Evolutionary conservation across 148 eudicot species (phyloP).

Genomic region (Suaeda aralocaspica): DNA sequence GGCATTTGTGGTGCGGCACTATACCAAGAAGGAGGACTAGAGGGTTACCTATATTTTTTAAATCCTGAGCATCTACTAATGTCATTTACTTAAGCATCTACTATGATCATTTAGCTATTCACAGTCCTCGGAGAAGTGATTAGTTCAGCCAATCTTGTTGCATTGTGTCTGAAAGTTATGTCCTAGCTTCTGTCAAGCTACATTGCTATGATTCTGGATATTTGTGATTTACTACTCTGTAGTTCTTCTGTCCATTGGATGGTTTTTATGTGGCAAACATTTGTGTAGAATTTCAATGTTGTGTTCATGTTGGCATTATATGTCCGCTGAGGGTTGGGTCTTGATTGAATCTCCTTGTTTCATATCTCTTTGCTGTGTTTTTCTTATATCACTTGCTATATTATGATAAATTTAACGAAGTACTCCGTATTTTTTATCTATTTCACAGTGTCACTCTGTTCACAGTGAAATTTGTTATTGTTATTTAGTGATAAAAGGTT

Average conservation of each 20-base stretch:
- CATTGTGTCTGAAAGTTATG: constrained; percentile 10
- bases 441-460: too few species aligned
- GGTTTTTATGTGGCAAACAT: constrained; percentile 10
- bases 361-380: neutral
- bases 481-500: too few species aligned
- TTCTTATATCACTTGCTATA: neutral
- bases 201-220: neutral
- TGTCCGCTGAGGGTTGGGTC: neutral
- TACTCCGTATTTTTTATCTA: too few species aligned
- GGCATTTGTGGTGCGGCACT: constrained; percentile 64
- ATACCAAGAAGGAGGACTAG: constrained; percentile 72
- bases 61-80: too few species aligned
- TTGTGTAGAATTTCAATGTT: neutral
- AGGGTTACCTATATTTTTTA: neutral
- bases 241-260: neutral
- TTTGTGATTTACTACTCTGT: neutral
- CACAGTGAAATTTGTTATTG: too few species aligned
- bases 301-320: neutral
- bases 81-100: constrained; percentile 2
- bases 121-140: constrained; percentile 8
- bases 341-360: neutral
- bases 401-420: too few species aligned
- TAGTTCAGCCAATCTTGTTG: neutral
- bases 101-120: constrained; percentile 11
- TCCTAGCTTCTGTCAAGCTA: constrained; percentile 2